Conservation (phyloP, 2,329 filamentous ascomycete genomes). For the Fusarium ramigenum region DNA sequence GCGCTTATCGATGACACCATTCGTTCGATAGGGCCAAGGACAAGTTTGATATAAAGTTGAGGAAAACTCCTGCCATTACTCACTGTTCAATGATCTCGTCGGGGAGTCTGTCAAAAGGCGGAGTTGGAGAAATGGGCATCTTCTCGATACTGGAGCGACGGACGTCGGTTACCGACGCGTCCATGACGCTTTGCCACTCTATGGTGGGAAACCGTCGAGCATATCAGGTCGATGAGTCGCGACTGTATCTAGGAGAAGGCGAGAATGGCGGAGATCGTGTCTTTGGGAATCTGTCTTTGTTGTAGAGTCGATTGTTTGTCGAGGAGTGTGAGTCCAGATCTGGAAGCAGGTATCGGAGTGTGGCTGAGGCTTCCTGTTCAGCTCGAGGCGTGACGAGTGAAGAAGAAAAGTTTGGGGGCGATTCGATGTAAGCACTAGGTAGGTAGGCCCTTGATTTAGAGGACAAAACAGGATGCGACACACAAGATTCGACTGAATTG, state of each 20-base stretch:
- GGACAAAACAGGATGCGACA: conserved; percentile 1
- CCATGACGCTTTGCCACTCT: conserved; percentile 46
- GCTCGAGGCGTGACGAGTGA: conserved; percentile 15
- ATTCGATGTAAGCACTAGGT: conserved; percentile 19
- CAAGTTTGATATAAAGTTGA: neutral
- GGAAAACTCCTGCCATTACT: conserved; percentile 40
- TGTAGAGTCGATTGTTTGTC: conserved; percentile 12
- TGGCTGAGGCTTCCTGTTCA: conserved; percentile 31
- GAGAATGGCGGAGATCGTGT: neutral
- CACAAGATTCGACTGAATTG: neutral
- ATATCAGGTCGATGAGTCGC: conserved; percentile 33
- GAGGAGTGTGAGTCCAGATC: conserved; percentile 5
- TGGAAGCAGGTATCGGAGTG: conserved; percentile 2
- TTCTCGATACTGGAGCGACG: conserved; percentile 50
- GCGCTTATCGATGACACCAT: neutral
- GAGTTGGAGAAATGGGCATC: conserved; percentile 41
- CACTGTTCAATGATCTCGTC: conserved; percentile 78
- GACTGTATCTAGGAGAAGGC: neutral
- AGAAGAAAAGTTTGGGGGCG: conserved; percentile 12
- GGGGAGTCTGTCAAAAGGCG: conserved; percentile 66
- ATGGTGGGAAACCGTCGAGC: conserved; percentile 31
- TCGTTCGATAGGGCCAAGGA: neutral
- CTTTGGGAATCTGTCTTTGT: conserved; percentile 5
- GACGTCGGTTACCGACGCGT: conserved; percentile 40
- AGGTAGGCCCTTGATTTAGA: neutral